Percentiles rank a stretch among this genome's conserved stretches.
Evolutionary conservation across 768 basidiomycete genomes (phyloP).

Genomic region (Phlebiopsis gigantea): DNA sequence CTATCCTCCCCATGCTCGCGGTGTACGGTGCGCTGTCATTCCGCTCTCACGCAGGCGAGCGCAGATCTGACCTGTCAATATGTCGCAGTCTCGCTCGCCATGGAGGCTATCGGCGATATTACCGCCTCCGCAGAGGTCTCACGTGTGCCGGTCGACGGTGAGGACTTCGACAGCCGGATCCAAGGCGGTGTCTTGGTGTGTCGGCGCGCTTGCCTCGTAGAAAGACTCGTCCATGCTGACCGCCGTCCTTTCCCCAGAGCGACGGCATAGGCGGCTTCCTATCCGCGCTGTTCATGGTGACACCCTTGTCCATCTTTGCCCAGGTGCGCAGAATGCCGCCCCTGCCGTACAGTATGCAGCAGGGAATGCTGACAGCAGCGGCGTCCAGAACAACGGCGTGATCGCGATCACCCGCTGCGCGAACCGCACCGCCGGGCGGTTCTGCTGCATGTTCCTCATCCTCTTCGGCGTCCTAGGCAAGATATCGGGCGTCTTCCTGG

Average conservation of each 20-base stretch:
- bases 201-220: neutral
- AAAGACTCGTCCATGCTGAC: neutral
- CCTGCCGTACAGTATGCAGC: neutral
- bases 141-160: conserved; percentile 63
- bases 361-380: neutral
- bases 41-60: neutral
- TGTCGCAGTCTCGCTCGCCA: conserved; percentile 56
- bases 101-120: conserved; percentile 86
- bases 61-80: neutral
- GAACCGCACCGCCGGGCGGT: conserved; percentile 70
- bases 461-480: conserved; percentile 79
- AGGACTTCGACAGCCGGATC: conserved; percentile 74
- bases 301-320: conserved; percentile 75
- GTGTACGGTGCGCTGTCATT: conserved; percentile 42
- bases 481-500: conserved; percentile 77
- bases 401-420: conserved; percentile 85
- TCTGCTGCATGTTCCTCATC: conserved; percentile 77
- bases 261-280: conserved; percentile 81
- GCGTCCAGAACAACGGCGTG: conserved; percentile 69
- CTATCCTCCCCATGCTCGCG: conserved; percentile 55
- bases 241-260: conserved; percentile 33
- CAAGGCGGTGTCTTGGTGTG: conserved; percentile 74
- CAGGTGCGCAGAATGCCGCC: conserved; percentile 34
- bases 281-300: conserved; percentile 76
- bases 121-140: conserved; percentile 83